phyloP scores from a whole-genome alignment of 768 basidiomycete genomes.

The Lactarius deliciosus region DNA sequence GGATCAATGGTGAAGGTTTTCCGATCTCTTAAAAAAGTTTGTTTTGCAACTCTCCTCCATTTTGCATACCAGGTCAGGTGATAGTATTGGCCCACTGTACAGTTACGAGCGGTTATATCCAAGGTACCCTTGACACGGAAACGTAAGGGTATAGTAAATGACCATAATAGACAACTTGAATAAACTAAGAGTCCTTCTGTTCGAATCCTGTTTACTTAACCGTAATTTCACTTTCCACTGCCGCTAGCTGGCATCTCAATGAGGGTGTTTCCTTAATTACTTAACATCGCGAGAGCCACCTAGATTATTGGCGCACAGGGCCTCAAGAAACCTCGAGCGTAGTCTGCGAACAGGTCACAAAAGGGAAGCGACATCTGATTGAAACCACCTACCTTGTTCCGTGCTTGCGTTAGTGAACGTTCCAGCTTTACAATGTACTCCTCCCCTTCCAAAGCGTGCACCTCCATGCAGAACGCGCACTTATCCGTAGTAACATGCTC shows the following conservation, averaged over 20 bases:
- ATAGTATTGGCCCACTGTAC: no score
- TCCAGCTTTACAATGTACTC: no score
- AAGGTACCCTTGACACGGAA: no score
- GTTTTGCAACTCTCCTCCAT: no score
- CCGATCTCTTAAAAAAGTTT: no score
- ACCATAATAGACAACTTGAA: no score
- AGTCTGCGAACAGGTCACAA: neutral
- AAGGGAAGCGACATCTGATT: neutral
- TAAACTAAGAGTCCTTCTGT: neutral
- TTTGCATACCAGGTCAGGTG: no score
- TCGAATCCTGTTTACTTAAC: neutral
- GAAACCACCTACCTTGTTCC: neutral
- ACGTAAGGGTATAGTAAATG: no score
- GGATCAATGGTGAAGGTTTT: no score
- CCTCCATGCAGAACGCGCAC: neutral
- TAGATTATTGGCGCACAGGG: neutral
- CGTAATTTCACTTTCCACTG: neutral
- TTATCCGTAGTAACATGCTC: neutral
- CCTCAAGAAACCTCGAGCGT: neutral
- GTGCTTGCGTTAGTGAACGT: neutral
- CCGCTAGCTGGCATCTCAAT: neutral
- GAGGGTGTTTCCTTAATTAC: neutral
- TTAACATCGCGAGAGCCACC: neutral
- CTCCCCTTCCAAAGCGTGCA: neutral
- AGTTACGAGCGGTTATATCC: no score